Conservation (phyloP, 805 yeast genomes). For the Spathaspora hagerdaliae region DNA sequence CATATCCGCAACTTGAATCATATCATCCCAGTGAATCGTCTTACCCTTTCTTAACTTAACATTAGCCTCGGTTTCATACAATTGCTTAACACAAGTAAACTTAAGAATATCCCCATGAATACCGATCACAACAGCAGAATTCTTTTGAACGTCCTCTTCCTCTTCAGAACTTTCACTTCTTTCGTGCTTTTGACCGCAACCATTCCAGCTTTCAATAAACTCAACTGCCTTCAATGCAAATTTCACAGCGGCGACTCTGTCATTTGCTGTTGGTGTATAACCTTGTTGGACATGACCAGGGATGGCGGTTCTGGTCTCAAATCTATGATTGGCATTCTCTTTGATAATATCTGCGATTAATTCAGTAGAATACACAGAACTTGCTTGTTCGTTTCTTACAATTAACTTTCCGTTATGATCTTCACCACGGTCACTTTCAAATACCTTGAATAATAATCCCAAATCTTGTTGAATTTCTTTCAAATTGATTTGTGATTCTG, state of each 20-base stretch:
- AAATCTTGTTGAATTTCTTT: conserved; percentile 64
- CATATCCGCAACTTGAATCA: conserved; percentile 58
- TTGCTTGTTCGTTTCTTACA: conserved; percentile 63
- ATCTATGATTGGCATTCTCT: conserved; percentile 59
- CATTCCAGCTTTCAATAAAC: conserved; percentile 51
- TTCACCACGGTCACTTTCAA: conserved; percentile 59
- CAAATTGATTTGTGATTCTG: conserved; percentile 64
- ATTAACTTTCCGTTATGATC: conserved; percentile 67
- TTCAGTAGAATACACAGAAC: conserved; percentile 63
- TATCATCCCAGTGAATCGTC: conserved; percentile 64
- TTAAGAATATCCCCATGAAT: conserved; percentile 62
- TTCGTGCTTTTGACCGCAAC: conserved; percentile 1
- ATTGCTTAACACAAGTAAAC: conserved; percentile 51
- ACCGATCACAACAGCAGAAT: conserved; percentile 58
- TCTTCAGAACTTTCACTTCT: conserved; percentile 1
- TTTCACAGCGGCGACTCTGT: conserved; percentile 70
- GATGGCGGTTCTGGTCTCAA: conserved; percentile 74
- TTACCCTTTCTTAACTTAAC: conserved; percentile 60
- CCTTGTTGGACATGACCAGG: conserved; percentile 92
- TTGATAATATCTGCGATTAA: conserved; percentile 67
- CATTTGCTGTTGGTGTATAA: conserved; percentile 71
- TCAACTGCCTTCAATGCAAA: conserved; percentile 67
- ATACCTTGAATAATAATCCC: conserved; percentile 53
- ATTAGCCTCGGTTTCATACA: conserved; percentile 62
- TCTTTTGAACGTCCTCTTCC: not conserved